Conservation (phyloP, 2,329 filamentous ascomycete species). For the Ophiostoma ulmi region DNA sequence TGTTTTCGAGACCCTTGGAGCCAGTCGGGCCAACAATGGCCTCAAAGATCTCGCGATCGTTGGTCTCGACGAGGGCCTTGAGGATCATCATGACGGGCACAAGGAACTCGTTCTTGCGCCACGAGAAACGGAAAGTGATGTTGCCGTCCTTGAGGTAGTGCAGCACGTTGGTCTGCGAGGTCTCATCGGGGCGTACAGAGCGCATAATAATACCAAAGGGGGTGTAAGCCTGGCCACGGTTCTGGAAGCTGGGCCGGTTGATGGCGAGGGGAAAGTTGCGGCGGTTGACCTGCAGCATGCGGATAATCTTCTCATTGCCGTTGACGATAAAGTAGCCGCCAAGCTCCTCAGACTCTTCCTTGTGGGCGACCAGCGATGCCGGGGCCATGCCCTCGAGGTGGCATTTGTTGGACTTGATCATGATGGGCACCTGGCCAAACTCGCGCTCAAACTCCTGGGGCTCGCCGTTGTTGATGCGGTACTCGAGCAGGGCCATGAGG, state of each 20-base stretch:
- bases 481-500: slow-evolving; percentile 77
- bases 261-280: slow-evolving; percentile 96
- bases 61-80: slow-evolving; percentile 91
- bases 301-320: slow-evolving; percentile 93
- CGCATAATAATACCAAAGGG: slow-evolving; percentile 86
- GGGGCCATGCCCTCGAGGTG: slow-evolving; percentile 84
- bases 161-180: slow-evolving; percentile 92
- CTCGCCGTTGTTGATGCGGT: slow-evolving; percentile 79
- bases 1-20: slow-evolving; percentile 75
- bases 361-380: slow-evolving; percentile 71
- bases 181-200: slow-evolving; percentile 93
- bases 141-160: slow-evolving; percentile 96
- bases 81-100: slow-evolving; percentile 94
- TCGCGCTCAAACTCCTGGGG: slow-evolving; percentile 78
- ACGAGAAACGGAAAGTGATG: slow-evolving; percentile 94
- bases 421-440: slow-evolving; percentile 83
- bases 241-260: slow-evolving; percentile 80
- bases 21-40: slow-evolving; percentile 74
- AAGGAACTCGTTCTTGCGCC: slow-evolving; percentile 96
- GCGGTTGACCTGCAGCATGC: slow-evolving; percentile 82
- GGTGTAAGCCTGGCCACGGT: slow-evolving; percentile 81
- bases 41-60: slow-evolving; percentile 93
- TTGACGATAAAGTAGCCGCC: slow-evolving; percentile 98
- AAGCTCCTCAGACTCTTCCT: slow-evolving; percentile 93
- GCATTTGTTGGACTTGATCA: slow-evolving; percentile 90